Base-by-base conservation (phyloP, 2,329 filamentous ascomycete species). In the Cercospora brassicicola region DNA sequence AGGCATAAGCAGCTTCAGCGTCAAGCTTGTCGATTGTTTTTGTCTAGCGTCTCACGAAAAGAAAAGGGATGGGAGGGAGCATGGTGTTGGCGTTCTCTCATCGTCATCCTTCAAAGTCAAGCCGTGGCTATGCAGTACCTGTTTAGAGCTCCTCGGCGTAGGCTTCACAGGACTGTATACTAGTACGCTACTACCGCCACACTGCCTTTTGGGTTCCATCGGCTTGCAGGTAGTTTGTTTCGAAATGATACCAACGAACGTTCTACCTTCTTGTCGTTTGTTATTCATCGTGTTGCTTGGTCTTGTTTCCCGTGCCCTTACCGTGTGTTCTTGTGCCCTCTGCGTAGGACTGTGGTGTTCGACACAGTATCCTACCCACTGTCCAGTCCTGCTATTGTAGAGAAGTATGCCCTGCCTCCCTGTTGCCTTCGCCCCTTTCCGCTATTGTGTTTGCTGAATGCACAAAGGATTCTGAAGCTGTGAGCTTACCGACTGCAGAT, bases 1-100 rank as follows among this genome's bases (percentile, higher is more conserved):
- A 73, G 18, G 71, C 73, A 66, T 76, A 74, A 74, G 64, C 65
- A 61, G 59, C 56, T 59, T 36, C 55, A 36, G 55, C 53, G 59
- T 62, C 36, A 20, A 51, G 15, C 4, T 55, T 55, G 48, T 55
- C 48, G 48, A 55, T 23, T 55, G 48, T 62, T 65, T 30, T 62
- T 62, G 59, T 62, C 51, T 48, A 57, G 62, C 55, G 45, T 66
- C 48, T 55, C 59, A 62, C 57, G 61, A 64, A 53, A 57, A 55
- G 55, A 59, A 59, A 59, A 59, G 55, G 30, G 55, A 59, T 59
- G 55, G 55, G 48, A 55, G 48, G 48, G 45, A 42, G 66, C 53
- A 53, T 60, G 66, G 66, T 64, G 36, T 48, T 36, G 60, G 65
- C 61, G 66, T 63, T 67, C 55, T 31, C 18, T 56, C 55, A 59